A percentile compares a stretch with the other conserved stretches of the same genome.
Evolutionary conservation across 257 asterid genomes (phyloP).

Genomic region (Solanum neorickii): DNA sequence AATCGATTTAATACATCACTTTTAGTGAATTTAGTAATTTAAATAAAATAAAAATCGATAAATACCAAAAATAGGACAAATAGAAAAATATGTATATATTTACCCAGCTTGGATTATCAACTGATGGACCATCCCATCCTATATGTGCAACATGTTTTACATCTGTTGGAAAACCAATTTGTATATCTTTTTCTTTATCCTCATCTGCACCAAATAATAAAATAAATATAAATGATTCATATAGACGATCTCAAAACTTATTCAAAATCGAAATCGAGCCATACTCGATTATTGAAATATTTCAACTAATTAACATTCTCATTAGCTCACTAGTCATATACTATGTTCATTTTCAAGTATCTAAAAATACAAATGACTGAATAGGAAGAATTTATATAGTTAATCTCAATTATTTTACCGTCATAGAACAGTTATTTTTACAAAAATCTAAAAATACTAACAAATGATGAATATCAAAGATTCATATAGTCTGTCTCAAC

Average conservation of each 20-base stretch:
- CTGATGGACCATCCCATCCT: constrained; percentile 82
- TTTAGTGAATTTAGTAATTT: background rate
- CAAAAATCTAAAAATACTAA: background rate
- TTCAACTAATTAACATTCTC: background rate
- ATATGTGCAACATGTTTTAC: constrained; percentile 98
- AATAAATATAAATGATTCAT: background rate
- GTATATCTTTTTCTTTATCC: constrained; percentile 54
- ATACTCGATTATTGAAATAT: background rate
- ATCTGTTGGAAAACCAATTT: constrained; percentile 90
- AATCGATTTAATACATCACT: background rate
- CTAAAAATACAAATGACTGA: background rate
- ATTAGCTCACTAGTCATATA: background rate
- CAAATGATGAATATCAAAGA: background rate
- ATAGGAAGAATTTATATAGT: background rate
- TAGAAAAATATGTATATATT: background rate
- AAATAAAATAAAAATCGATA: background rate
- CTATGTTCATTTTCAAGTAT: no score
- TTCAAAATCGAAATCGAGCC: background rate
- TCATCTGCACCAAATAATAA: constrained; percentile 36
- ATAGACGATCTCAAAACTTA: background rate
- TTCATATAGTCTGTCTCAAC: background rate
- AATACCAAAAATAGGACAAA: background rate
- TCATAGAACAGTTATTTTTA: background rate
- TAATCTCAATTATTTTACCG: background rate
- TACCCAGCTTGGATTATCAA: constrained; percentile 79